These are phyloP conservation scores for Neurospora sp. DNA, from an alignment of 495 filamentous ascomycete genomes.

Conservation along the genomic window DNA sequence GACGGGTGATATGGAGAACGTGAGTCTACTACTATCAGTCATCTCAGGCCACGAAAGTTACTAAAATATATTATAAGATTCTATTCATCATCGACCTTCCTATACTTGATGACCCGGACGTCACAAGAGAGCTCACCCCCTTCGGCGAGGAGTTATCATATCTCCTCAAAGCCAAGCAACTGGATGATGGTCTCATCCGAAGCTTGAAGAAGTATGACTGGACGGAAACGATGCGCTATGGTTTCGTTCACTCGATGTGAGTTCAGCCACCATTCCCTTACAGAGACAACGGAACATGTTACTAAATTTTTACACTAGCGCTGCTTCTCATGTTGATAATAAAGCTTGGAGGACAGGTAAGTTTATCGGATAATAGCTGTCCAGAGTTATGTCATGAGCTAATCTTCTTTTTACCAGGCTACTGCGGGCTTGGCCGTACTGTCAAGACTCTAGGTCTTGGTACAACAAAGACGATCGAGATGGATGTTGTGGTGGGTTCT, in stretches of 20 bases:
- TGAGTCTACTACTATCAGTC: conserved; percentile 11
- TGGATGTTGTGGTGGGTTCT: conserved; percentile 49
- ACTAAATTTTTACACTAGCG: conserved; percentile 13
- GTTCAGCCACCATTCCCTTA: conserved; percentile 7
- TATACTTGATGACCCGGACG: conserved; percentile 26
- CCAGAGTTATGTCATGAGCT: background rate
- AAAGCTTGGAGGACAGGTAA: conserved; percentile 53
- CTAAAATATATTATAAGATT: conserved; percentile 32
- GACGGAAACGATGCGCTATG: conserved; percentile 50
- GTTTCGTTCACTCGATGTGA: conserved; percentile 74
- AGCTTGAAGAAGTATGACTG: conserved; percentile 68
- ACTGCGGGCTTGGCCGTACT: conserved; percentile 55
- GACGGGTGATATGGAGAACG: conserved; percentile 69
- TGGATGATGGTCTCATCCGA: conserved; percentile 49
- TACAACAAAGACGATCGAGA: conserved; percentile 35
- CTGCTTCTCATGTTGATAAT: conserved; percentile 40
- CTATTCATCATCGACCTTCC: conserved; percentile 84
- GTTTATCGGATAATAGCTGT: background rate
- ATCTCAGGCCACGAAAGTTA: background rate
- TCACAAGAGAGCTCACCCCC: conserved; percentile 32
- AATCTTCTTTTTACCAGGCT: conserved; percentile 23
- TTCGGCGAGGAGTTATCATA: conserved; percentile 64
- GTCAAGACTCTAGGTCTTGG: conserved; percentile 47
- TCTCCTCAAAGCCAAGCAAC: conserved; percentile 57
- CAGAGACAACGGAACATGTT: background rate